phyloP scores from a whole-genome alignment of 495 filamentous ascomycete species.

The Penicillium herquei region DNA sequence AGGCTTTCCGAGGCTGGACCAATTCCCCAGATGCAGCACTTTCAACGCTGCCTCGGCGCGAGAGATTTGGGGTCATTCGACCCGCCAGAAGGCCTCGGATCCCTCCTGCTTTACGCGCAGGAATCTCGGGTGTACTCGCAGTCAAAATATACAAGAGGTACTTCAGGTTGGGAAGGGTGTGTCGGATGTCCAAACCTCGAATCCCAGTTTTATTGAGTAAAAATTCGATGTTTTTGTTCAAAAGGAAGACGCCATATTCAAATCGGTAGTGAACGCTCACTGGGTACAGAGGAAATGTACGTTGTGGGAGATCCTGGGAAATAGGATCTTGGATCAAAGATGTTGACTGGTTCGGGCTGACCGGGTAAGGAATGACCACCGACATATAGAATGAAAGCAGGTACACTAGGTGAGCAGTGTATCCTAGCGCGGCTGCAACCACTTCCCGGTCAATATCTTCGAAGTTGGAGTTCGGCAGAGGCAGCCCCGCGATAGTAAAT shows the following conservation, averaged over 20 bases:
- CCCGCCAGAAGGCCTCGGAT: slow-evolving; percentile 58
- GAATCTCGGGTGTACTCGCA: slow-evolving; percentile 72
- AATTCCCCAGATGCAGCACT: slow-evolving; percentile 39
- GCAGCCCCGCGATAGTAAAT: slow-evolving; percentile 73
- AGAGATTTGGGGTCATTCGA: slow-evolving; percentile 33
- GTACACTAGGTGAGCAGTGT: slow-evolving; percentile 73
- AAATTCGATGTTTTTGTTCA: slow-evolving; percentile 92
- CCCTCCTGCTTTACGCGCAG: slow-evolving; percentile 73
- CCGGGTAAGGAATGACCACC: slow-evolving; percentile 76
- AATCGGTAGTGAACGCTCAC: slow-evolving; percentile 80
- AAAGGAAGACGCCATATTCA: slow-evolving; percentile 90
- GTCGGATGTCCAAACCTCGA: slow-evolving; percentile 78
- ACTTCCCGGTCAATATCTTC: slow-evolving; percentile 62
- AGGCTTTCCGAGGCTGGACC: slow-evolving; percentile 27
- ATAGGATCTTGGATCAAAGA: slow-evolving; percentile 81
- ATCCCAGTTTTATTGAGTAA: slow-evolving; percentile 73
- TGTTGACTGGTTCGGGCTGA: slow-evolving; percentile 67
- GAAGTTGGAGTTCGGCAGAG: slow-evolving; percentile 76
- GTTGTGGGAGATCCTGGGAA: slow-evolving; percentile 59
- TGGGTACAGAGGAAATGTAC: slow-evolving; percentile 78
- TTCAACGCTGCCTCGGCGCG: slow-evolving; percentile 40
- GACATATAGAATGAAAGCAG: slow-evolving; percentile 80
- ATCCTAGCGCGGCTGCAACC: slow-evolving; percentile 79
- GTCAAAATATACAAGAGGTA: slow-evolving; percentile 86
- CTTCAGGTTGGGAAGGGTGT: slow-evolving; percentile 90